A percentile compares a stretch with the other conserved stretches of the same genome.
phyloP scores from a whole-genome alignment of 176 grass and related monocot species.

The Avena eriantha region DNA sequence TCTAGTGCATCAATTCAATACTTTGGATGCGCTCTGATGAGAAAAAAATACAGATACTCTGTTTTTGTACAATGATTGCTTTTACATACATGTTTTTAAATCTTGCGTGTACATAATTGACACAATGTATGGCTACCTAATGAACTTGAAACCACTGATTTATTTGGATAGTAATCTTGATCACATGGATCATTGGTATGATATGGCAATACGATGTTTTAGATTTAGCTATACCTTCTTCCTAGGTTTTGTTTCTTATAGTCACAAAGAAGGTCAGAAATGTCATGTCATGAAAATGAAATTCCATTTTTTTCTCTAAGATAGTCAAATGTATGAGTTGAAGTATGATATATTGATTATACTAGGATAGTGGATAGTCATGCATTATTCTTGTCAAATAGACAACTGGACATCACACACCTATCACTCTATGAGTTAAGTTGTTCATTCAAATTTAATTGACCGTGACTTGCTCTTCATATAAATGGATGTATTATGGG shows the following conservation, averaged over 20 bases:
- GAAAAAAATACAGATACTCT: neutral
- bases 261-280: neutral
- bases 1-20: too few relatives aligned
- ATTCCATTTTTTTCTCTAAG: neutral
- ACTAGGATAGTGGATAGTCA: neutral
- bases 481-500: neutral
- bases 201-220: neutral
- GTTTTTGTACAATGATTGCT: neutral
- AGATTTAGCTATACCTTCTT: neutral
- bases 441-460: conserved; percentile 4
- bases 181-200: neutral
- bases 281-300: neutral
- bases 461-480: neutral
- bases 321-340: neutral
- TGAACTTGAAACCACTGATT: neutral
- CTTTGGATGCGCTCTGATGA: neutral
- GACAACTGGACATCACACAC: neutral
- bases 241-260: neutral
- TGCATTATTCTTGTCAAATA: neutral
- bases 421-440: neutral
- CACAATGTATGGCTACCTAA: neutral
- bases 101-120: neutral
- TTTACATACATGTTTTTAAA: neutral
- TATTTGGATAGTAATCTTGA: neutral
- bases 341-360: neutral